Evolutionary conservation across 768 basidiomycete species (phyloP).

Genomic region (Phylloporus sp.): DNA sequence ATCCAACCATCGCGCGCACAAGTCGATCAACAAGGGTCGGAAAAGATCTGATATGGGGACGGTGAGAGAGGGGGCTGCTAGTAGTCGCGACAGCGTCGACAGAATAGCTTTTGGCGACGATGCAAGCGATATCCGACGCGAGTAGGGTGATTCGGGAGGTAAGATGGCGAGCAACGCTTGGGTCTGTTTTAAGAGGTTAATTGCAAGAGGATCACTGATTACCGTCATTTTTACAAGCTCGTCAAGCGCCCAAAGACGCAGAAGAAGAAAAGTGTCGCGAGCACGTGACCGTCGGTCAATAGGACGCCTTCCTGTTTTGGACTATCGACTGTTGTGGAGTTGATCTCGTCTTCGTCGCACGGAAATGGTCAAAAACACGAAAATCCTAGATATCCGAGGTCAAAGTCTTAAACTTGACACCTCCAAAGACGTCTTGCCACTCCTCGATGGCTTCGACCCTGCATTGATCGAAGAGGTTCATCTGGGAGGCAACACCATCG

Average conservation of each 20-base stretch:
- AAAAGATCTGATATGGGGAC: slow-evolving; percentile 57
- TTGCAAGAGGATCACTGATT: slow-evolving; percentile 51
- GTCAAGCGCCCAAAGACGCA: slow-evolving; percentile 1
- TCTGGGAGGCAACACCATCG: slow-evolving; percentile 91
- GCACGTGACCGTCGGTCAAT: slow-evolving; percentile 23
- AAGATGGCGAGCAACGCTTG: slow-evolving; percentile 41
- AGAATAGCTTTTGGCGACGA: slow-evolving; percentile 43
- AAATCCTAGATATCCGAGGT: slow-evolving; percentile 28
- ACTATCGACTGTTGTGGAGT: slow-evolving; percentile 16
- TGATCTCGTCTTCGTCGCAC: background rate
- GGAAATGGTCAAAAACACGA: slow-evolving; percentile 16
- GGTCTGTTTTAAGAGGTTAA: slow-evolving; percentile 55
- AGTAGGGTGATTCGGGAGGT: slow-evolving; percentile 39
- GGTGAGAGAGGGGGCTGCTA: slow-evolving; percentile 61
- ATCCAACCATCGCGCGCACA: slow-evolving; percentile 81
- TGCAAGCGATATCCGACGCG: slow-evolving; percentile 34
- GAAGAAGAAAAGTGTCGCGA: slow-evolving; percentile 4
- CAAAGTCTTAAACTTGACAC: slow-evolving; percentile 68
- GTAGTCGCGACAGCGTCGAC: slow-evolving; percentile 50
- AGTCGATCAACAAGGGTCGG: slow-evolving; percentile 71
- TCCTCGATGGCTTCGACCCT: slow-evolving; percentile 61
- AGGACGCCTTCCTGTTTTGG: slow-evolving; percentile 12
- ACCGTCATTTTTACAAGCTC: background rate
- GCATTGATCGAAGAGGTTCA: slow-evolving; percentile 78
- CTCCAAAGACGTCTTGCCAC: slow-evolving; percentile 67